A percentile compares a stretch with the other conserved stretches of the same genome.
Conservation (phyloP, 768 basidiomycete genomes). For the Mycena alexandri region DNA sequence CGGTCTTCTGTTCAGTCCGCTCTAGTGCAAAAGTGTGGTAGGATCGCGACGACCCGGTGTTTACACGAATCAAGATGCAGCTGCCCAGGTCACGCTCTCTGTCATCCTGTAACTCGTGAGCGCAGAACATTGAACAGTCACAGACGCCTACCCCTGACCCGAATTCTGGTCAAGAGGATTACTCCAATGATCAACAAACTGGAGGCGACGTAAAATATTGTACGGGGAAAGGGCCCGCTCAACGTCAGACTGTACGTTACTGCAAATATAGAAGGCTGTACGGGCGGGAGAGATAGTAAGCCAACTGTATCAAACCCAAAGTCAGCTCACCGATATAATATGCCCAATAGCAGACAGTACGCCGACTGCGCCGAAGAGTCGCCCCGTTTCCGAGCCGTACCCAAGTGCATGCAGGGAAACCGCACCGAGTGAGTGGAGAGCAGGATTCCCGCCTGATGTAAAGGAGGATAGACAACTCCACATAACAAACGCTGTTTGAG, state of each 20-base stretch:
- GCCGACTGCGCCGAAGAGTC: constrained; percentile 79
- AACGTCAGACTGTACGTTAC: constrained; percentile 75
- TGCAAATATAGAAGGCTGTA: constrained; percentile 77
- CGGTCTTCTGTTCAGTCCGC: no score
- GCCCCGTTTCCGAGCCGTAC: constrained; percentile 62
- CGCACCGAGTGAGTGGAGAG: constrained; percentile 75
- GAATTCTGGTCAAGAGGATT: constrained; percentile 50
- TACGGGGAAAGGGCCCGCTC: constrained; percentile 67
- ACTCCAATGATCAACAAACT: constrained; percentile 67
- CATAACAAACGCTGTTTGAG: constrained; percentile 65
- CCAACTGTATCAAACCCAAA: not conserved
- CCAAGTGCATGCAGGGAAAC: constrained; percentile 72
- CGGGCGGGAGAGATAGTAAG: constrained; percentile 5
- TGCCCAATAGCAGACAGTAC: constrained; percentile 76
- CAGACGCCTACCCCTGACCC: constrained; percentile 12
- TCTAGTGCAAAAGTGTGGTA: not conserved
- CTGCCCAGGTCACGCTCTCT: no score
- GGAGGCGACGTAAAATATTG: constrained; percentile 74
- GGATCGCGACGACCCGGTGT: no score
- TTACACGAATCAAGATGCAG: no score
- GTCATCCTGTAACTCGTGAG: no score
- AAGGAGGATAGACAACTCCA: constrained; percentile 74
- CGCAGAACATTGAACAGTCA: no score
- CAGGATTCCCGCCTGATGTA: constrained; percentile 76
- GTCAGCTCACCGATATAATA: constrained; percentile 63